These are phyloP conservation scores for Parastagonospora avenae DNA, from an alignment of 2,329 filamentous ascomycete species.

Conservation along the genomic window DNA sequence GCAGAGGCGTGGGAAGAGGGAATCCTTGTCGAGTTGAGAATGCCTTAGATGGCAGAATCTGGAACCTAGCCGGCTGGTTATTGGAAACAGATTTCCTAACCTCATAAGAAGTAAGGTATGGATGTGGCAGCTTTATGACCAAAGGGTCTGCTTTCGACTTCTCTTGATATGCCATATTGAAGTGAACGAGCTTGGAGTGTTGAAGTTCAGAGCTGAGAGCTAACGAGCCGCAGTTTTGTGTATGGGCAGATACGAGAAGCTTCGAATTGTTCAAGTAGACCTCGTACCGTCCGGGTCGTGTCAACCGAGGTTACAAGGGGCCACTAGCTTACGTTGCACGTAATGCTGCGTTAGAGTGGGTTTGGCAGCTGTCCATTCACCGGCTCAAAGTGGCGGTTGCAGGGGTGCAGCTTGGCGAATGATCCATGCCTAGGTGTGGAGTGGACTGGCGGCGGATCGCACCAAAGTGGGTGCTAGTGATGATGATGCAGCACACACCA, in stretches of 20 bases:
- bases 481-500: constrained; percentile 4
- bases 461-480: constrained; percentile 32
- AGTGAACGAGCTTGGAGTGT: neutral
- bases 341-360: constrained; percentile 24
- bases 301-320: constrained; percentile 33
- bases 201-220: neutral
- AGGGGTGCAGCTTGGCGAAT: constrained; percentile 13
- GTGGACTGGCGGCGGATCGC: constrained; percentile 21
- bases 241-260: constrained; percentile 8
- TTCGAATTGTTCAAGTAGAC: constrained; percentile 11
- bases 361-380: constrained; percentile 15
- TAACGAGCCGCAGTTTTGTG: neutral
- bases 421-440: too few relatives aligned
- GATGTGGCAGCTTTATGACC: constrained; percentile 44
- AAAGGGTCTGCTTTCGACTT: constrained; percentile 26
- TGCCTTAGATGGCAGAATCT: constrained; percentile 25
- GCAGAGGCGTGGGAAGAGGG: constrained; percentile 30
- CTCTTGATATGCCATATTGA: constrained; percentile 26
- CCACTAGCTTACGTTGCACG: constrained; percentile 18
- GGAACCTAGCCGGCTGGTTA: constrained; percentile 24
- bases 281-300: constrained; percentile 3
- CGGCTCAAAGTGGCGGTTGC: constrained; percentile 3
- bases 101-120: constrained; percentile 44
- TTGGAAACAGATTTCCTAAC: constrained; percentile 30
- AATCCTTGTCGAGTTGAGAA: constrained; percentile 23